Percentiles rank a stretch among this genome's conserved stretches.
Conservation (phyloP, 257 asterid species). For the Dorcoceras hygrometricum region DNA sequence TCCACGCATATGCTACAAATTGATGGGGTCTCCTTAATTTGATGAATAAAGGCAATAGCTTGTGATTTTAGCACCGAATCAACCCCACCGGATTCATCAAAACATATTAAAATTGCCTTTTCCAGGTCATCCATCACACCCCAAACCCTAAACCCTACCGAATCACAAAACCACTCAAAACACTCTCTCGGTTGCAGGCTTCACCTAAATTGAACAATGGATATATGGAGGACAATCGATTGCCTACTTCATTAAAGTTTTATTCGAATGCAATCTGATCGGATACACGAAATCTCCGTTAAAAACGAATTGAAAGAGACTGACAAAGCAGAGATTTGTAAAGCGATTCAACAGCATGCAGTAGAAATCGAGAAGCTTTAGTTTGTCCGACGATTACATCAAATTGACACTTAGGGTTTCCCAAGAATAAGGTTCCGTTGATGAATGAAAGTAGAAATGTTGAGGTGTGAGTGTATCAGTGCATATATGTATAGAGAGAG, state of each 20-base stretch:
- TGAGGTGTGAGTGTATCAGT: background rate
- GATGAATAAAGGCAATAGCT: conserved; percentile 68
- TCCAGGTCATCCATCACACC: conserved; percentile 86
- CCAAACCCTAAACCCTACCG: conserved; percentile 46
- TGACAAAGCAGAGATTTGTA: conserved; percentile 34
- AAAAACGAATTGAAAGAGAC: conserved; percentile 20
- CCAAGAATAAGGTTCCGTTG: conserved; percentile 1
- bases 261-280: background rate
- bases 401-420: conserved; percentile 29
- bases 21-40: conserved; percentile 62
- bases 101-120: conserved; percentile 79
- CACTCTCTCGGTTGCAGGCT: conserved; percentile 19
- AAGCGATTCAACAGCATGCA: conserved; percentile 21
- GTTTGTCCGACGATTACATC: conserved; percentile 25
- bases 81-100: conserved; percentile 78
- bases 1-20: conserved; percentile 75
- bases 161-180: conserved; percentile 1
- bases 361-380: background rate
- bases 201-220: conserved; percentile 11
- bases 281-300: background rate
- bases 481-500: too few relatives aligned
- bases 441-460: background rate
- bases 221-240: conserved; percentile 5
- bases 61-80: conserved; percentile 61
- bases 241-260: conserved; percentile 8